Evolutionary conservation across 2,329 filamentous ascomycete genomes (phyloP), one percentile per base, ranked within the genome.

Genomic region (Cercospora sp.): DNA sequence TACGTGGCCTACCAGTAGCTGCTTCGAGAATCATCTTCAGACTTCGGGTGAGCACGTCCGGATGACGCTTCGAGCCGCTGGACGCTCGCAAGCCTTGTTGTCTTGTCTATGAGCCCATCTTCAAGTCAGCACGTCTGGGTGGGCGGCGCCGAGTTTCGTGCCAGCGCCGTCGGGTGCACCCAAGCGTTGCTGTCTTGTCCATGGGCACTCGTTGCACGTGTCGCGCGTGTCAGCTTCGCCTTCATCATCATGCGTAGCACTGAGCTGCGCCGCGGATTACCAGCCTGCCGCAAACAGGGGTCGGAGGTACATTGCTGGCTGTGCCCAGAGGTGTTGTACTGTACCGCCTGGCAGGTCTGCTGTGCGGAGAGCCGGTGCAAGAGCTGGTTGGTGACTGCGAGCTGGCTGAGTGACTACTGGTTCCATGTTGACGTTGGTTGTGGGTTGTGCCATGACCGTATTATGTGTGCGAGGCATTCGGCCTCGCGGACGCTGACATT

Each of bases 291-390:
- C 55, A 33, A 58, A 13, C 48, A 53, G 55, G 18, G 55, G 55
- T 33, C 55, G 55, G 55, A 58, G 55, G 55, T 33, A 58, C 55
- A 58, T 58, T 58, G 55, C 55, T 58, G 55, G 55, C 55, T 58
- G 55, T 58, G 55, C 18, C 55, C 55, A 58, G 55, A 58, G 55
- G 55, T 58, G 55, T 58, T 58, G 55, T 58, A 33, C 55, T 58
- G 55, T 58, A 58, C 55, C 55, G 55, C 30, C 55, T 58, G 55
- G 28, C 30, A 58, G 55, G 2, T 26, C 28, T 20, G 28, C 55
- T 6, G 23, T n/a, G 5, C 16, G 53, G 53, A n/a, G 23, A 28
- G 30, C n/a, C 13, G 20, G 20, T n/a, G 9, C 4, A 30, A 1
- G 53, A 0, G 28, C 53, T 2, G 26, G 31, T 18, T 18, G 12